phyloP scores from a whole-genome alignment of 164 flowering plant genomes.

The Nelumbo lutea region DNA sequence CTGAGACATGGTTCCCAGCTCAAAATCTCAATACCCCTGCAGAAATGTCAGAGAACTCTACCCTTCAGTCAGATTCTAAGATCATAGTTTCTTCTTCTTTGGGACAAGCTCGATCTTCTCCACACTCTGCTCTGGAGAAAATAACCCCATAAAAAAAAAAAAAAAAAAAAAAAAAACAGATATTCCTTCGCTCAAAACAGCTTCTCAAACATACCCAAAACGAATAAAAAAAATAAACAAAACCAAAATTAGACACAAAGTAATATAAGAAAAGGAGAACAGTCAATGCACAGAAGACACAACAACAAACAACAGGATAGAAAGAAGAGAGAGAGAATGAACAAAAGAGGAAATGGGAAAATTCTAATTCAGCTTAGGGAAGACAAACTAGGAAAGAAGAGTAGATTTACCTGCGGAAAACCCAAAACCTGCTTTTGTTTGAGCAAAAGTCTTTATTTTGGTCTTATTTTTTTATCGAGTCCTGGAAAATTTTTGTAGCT shows the following conservation, averaged over 20 bases:
- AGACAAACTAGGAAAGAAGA: not conserved
- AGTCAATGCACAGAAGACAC: not conserved
- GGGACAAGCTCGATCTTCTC: not conserved
- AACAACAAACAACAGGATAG: not conserved
- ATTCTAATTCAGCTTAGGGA: not conserved
- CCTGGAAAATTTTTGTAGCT: not conserved
- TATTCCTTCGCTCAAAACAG: not conserved
- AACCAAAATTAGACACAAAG: not conserved
- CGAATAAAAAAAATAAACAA: not conserved
- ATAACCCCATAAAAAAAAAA: not conserved
- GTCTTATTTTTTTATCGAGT: not conserved
- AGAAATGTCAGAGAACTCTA: conserved; percentile 9
- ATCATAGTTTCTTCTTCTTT: not conserved
- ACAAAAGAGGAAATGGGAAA: not conserved
- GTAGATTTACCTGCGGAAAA: not conserved
- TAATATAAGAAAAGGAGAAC: not conserved
- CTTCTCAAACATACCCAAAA: not conserved
- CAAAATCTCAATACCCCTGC: conserved; percentile 7
- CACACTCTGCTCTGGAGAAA: not conserved
- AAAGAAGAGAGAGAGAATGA: not conserved
- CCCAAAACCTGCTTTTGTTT: conserved; percentile 1
- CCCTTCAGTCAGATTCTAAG: conserved; percentile 6
- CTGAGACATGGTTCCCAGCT: conserved; percentile 63
- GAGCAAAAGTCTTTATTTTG: not conserved
- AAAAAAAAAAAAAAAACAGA: not conserved